A percentile compares a stretch with the other conserved stretches of the same genome.
Evolutionary conservation across 1,139 yeast genomes (phyloP).

Genomic region (Eremothecium cymbalariae): DNA sequence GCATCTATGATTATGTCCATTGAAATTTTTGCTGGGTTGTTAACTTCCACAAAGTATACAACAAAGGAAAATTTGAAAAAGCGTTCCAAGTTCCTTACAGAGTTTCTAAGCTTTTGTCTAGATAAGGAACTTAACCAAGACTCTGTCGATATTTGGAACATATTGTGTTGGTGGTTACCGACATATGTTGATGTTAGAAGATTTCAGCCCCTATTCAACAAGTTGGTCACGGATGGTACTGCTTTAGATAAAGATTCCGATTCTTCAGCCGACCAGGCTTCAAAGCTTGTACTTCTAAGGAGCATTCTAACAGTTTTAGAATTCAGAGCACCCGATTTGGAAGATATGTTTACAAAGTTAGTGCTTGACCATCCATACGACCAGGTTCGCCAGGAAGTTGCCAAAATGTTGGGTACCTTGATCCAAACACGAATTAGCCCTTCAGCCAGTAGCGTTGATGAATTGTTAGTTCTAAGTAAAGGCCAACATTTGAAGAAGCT

Average conservation of each 20-base stretch:
- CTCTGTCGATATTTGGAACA: slow-evolving; percentile 66
- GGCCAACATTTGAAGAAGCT: slow-evolving; percentile 34
- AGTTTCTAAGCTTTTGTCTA: slow-evolving; percentile 42
- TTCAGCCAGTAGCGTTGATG: slow-evolving; percentile 38
- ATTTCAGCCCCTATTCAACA: slow-evolving; percentile 44
- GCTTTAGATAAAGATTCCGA: slow-evolving; percentile 47
- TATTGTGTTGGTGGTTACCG: slow-evolving; percentile 70
- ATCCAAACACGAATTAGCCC: slow-evolving; percentile 48
- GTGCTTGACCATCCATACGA: slow-evolving; percentile 61
- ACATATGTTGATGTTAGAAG: slow-evolving; percentile 60
- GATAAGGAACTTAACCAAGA: slow-evolving; percentile 66
- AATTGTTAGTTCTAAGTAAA: slow-evolving; percentile 38
- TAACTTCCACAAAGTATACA: slow-evolving; percentile 42
- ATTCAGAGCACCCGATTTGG: slow-evolving; percentile 51
- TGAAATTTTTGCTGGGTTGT: slow-evolving; percentile 53
- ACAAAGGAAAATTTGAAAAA: slow-evolving; percentile 25
- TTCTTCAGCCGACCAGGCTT: slow-evolving; percentile 61
- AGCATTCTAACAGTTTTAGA: slow-evolving; percentile 48
- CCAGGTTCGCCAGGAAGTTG: slow-evolving; percentile 65
- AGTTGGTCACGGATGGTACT: slow-evolving; percentile 38
- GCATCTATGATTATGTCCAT: slow-evolving; percentile 55
- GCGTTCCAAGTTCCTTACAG: slow-evolving; percentile 43
- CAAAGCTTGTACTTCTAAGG: slow-evolving; percentile 48
- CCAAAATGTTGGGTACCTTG: slow-evolving; percentile 52
- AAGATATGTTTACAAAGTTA: slow-evolving; percentile 39